A percentile compares a stretch with the other conserved stretches of the same genome.
These are phyloP conservation scores for Megacollybia platyphylla DNA, from an alignment of 1,284 basidiomycete genomes.

Conservation along the genomic window DNA sequence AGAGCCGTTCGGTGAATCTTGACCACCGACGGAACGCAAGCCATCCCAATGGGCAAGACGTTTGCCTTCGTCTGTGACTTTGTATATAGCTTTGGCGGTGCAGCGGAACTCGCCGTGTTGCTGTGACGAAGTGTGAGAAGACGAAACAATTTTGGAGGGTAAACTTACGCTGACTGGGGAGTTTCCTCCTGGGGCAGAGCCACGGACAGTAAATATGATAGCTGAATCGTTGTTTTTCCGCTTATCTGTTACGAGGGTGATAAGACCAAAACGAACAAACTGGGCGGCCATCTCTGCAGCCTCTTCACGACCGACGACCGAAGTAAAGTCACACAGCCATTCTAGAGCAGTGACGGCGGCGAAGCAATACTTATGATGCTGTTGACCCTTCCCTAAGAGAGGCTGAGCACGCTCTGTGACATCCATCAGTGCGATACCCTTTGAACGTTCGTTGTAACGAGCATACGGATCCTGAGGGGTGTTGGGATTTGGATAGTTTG, in stretches of 20 bases:
- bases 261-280: constrained; percentile 91
- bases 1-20: constrained; percentile 54
- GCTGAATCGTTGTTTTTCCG: constrained; percentile 80
- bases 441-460: constrained; percentile 69
- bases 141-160: constrained; percentile 5
- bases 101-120: constrained; percentile 92
- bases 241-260: constrained; percentile 79
- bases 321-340: constrained; percentile 97
- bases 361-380: constrained; percentile 71
- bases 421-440: constrained; percentile 63
- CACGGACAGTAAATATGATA: constrained; percentile 81
- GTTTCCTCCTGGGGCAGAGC: constrained; percentile 61
- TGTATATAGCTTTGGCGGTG: constrained; percentile 90
- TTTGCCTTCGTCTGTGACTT: constrained; percentile 84
- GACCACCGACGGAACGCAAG: constrained; percentile 17
- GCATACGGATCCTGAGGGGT: constrained; percentile 51
- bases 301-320: constrained; percentile 91
- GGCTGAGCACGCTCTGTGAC: constrained; percentile 49
- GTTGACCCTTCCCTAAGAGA: constrained; percentile 31
- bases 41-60: constrained; percentile 75
- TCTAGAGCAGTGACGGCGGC: constrained; percentile 79
- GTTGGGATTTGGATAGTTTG: constrained; percentile 58
- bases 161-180: constrained; percentile 59
- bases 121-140: constrained; percentile 21
- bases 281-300: constrained; percentile 96